phyloP scores from a whole-genome alignment of 176 grass and related monocot genomes.

The Areca catechu region DNA sequence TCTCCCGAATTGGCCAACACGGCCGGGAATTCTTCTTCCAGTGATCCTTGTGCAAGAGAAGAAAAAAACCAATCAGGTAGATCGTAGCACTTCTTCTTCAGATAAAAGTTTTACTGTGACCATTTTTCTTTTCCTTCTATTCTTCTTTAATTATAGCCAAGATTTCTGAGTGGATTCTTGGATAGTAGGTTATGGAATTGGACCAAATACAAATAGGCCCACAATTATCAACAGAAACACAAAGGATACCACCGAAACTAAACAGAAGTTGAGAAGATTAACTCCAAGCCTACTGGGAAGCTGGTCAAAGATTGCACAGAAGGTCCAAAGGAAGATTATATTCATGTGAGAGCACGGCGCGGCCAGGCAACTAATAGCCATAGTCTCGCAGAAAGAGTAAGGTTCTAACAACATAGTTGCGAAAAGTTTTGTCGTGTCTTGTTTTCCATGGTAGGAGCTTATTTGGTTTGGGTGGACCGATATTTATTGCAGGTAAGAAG shows the following conservation, averaged over 20 bases:
- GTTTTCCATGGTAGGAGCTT: neutral
- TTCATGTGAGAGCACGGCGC: slow-evolving; percentile 22
- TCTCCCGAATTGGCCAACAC: neutral
- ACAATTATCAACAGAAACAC: neutral
- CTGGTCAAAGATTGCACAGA: slow-evolving; percentile 1
- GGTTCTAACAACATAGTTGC: neutral
- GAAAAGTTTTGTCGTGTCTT: neutral
- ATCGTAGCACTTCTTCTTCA: neutral
- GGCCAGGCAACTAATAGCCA: slow-evolving; percentile 25
- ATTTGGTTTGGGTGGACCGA: neutral
- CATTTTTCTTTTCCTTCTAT: neutral
- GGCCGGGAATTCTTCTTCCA: slow-evolving; percentile 13
- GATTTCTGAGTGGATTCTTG: neutral
- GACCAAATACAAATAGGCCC: neutral
- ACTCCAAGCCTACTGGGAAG: neutral
- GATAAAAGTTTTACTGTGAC: neutral
- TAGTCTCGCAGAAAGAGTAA: slow-evolving; percentile 26
- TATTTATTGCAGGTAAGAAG: slow-evolving; percentile 12
- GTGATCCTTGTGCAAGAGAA: slow-evolving; percentile 12
- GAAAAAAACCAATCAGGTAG: slow-evolving; percentile 14
- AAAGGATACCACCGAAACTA: slow-evolving; percentile 6
- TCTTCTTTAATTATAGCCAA: neutral
- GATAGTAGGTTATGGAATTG: neutral
- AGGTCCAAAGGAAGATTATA: slow-evolving; percentile 6
- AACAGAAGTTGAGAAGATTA: slow-evolving; percentile 12